Evolutionary conservation across 192 early-diverging fungal genomes (phyloP).

Genomic region (Backusella tuberculispora): DNA sequence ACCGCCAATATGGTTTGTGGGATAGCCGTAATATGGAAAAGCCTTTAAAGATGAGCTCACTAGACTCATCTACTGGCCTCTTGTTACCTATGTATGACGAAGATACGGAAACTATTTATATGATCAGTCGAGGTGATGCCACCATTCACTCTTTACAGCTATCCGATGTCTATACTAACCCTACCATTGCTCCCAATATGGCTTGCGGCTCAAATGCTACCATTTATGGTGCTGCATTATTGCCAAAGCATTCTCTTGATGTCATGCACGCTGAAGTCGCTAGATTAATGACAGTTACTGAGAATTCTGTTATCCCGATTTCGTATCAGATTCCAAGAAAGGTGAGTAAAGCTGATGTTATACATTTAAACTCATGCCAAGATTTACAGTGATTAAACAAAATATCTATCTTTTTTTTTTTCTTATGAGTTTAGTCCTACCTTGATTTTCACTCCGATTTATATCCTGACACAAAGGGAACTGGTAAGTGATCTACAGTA

Average conservation of each 20-base stretch:
- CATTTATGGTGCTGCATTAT: constrained; percentile 62
- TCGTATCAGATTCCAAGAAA: constrained; percentile 70
- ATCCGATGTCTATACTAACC: constrained; percentile 33
- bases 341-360: constrained; percentile 28
- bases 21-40: constrained; percentile 63
- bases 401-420: not conserved
- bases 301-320: constrained; percentile 70
- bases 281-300: constrained; percentile 62
- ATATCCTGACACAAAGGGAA: constrained; percentile 80
- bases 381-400: not conserved
- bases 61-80: constrained; percentile 75
- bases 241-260: constrained; percentile 70
- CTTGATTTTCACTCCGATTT: constrained; percentile 86
- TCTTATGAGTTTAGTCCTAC: constrained; percentile 51
- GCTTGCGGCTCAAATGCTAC: constrained; percentile 47
- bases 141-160: constrained; percentile 72
- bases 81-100: constrained; percentile 77
- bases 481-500: constrained; percentile 27
- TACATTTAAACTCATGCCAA: not conserved
- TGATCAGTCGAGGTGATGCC: constrained; percentile 72
- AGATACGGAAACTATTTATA: constrained; percentile 79
- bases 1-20: constrained; percentile 77
- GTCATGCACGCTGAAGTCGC: constrained; percentile 77
- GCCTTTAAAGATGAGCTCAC: constrained; percentile 58
- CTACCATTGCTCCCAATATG: constrained; percentile 52